These are phyloP conservation scores for Setaria italica DNA, from an alignment of 202 grass and related monocot genomes.

Conservation along the genomic window DNA sequence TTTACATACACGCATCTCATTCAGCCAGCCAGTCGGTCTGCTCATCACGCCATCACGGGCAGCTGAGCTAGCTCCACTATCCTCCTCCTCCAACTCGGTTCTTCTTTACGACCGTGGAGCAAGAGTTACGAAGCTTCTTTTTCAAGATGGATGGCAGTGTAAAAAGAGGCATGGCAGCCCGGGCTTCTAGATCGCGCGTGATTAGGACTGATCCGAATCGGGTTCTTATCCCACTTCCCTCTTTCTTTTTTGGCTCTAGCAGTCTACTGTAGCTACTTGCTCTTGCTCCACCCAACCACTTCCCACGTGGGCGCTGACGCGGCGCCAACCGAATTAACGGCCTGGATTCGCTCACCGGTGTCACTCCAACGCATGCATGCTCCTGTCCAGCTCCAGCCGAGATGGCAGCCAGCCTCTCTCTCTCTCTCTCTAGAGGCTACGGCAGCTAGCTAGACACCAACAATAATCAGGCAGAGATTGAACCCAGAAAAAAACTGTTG, in stretches of 20 bases:
- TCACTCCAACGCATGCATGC: background rate
- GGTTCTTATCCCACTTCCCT: conserved; percentile 4
- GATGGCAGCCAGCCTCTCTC: background rate
- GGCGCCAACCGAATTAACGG: conserved; percentile 43
- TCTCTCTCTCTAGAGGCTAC: no score
- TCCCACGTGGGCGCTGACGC: conserved; percentile 16
- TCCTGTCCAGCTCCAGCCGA: background rate
- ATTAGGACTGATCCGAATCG: conserved; percentile 42
- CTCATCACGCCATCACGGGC: background rate
- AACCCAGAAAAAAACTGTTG: background rate
- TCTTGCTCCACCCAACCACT: conserved; percentile 6
- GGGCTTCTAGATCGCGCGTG: background rate
- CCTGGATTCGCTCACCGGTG: conserved; percentile 3
- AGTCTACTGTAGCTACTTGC: no score
- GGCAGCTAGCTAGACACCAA: background rate
- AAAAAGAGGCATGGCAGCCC: background rate
- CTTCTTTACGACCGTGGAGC: background rate
- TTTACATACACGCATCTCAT: background rate
- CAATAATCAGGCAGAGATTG: background rate
- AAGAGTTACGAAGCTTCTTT: conserved; percentile 43
- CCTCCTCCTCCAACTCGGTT: background rate
- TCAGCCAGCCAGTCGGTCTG: background rate
- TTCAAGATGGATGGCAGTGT: background rate
- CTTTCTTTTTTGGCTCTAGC: background rate
- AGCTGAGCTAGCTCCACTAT: conserved; percentile 14